phyloP scores from a whole-genome alignment of 78 protist species.

The Emiliania huxleyi region DNA sequence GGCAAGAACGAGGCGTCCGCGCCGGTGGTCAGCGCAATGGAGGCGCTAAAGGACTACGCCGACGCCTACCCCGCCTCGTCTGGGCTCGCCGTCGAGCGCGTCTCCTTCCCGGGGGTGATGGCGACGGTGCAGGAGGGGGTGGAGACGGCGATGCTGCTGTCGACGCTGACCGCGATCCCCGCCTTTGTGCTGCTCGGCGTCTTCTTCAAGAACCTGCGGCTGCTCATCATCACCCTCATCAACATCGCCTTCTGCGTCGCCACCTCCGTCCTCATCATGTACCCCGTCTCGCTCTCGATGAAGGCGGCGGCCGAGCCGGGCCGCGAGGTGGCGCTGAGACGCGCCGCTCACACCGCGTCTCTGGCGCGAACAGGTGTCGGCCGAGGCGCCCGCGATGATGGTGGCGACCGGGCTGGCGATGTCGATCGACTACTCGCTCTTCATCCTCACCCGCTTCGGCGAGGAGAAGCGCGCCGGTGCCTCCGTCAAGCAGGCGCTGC shows the following conservation, averaged over 20 bases:
- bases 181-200: neutral
- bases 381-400: neutral
- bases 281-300: neutral
- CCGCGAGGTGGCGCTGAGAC: too few species aligned
- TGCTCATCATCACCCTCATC: constrained; percentile 39
- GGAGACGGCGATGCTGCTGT: neutral
- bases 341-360: too few species aligned
- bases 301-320: neutral
- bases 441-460: constrained; percentile 65
- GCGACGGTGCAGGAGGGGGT: neutral
- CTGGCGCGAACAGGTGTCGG: neutral
- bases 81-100: neutral
- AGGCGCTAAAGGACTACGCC: neutral
- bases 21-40: neutral
- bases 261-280: constrained; percentile 41
- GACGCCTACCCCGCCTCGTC: neutral
- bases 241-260: constrained; percentile 11
- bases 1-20: neutral
- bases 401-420: constrained; percentile 54
- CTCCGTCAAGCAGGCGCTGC: neutral
- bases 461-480: constrained; percentile 46
- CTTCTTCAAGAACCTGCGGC: constrained; percentile 19
- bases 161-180: neutral
- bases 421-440: constrained; percentile 73
- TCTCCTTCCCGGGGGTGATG: neutral